Evolutionary conservation across 163 green algal species (phyloP).

Genomic region (Chlorella variabilis): DNA sequence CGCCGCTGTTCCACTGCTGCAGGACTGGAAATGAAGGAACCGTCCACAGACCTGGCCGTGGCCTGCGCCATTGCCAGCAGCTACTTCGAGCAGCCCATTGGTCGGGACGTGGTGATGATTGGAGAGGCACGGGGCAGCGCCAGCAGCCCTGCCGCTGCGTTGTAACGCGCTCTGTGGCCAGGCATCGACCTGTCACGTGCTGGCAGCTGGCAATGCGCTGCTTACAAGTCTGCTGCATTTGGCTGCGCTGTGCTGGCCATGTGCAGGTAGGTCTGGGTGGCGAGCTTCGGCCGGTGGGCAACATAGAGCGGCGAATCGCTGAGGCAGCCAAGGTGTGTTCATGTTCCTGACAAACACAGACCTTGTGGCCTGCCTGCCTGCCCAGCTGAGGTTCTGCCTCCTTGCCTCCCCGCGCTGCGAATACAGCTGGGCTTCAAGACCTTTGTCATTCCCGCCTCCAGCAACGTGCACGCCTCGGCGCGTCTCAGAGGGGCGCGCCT

Average conservation of each 20-base stretch:
- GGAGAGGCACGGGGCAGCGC: conserved; percentile 49
- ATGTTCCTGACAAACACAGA: background rate
- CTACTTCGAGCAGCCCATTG: conserved; percentile 63
- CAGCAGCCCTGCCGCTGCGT: background rate
- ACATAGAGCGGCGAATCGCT: conserved; percentile 60
- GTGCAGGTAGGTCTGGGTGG: conserved; percentile 61
- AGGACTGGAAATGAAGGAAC: conserved; percentile 66
- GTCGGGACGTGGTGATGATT: conserved; percentile 47
- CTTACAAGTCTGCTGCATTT: no score
- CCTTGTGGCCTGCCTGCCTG: background rate
- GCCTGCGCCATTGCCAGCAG: conserved; percentile 76
- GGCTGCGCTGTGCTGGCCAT: no score
- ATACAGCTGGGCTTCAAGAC: conserved; percentile 25
- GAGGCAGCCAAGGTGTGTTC: conserved; percentile 63
- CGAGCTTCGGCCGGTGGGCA: conserved; percentile 63
- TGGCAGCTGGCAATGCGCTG: no score
- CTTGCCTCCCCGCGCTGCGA: no score
- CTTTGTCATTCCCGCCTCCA: conserved; percentile 39
- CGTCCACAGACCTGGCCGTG: conserved; percentile 85
- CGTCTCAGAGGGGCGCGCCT: conserved; percentile 20
- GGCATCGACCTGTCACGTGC: background rate
- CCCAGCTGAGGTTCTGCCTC: no score
- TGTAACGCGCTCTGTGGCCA: background rate
- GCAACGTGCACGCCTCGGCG: conserved; percentile 14
- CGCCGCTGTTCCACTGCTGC: background rate